Conservation (phyloP, 257 asterid species). For the Asclepias syriaca region DNA sequence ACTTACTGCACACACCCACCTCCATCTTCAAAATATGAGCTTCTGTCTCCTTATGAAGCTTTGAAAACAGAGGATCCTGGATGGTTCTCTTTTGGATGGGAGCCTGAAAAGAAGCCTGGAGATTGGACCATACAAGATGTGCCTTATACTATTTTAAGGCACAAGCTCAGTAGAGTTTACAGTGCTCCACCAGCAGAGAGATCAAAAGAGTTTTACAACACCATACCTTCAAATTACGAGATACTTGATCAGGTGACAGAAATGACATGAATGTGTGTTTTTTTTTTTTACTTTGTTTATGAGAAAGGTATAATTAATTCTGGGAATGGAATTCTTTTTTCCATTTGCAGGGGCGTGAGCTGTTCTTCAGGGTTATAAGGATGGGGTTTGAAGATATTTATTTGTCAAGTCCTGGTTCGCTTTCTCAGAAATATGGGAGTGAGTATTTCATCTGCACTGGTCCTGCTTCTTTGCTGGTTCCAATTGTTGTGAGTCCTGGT, state of each 20-base stretch:
- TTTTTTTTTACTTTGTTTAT: neutral
- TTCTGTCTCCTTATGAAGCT: constrained; percentile 61
- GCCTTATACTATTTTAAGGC: constrained; percentile 57
- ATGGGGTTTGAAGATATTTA: constrained; percentile 77
- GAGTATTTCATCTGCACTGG: constrained; percentile 77
- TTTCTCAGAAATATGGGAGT: constrained; percentile 39
- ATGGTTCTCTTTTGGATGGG: constrained; percentile 61
- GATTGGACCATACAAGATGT: constrained; percentile 65
- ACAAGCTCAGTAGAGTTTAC: constrained; percentile 72
- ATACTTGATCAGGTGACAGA: constrained; percentile 63
- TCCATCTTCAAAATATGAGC: constrained; percentile 52
- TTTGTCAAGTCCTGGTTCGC: constrained; percentile 70
- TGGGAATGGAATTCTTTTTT: neutral
- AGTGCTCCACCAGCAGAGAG: constrained; percentile 51
- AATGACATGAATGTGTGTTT: neutral
- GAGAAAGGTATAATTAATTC: neutral
- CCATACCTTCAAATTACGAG: constrained; percentile 67
- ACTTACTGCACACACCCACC: constrained; percentile 72
- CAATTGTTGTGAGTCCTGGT: constrained; percentile 62
- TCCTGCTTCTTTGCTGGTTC: constrained; percentile 67
- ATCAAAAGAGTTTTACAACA: constrained; percentile 38
- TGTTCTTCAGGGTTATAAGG: constrained; percentile 67
- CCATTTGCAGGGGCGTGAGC: constrained; percentile 60
- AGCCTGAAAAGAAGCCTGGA: constrained; percentile 62
- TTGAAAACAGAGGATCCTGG: constrained; percentile 58